phyloP scores from a whole-genome alignment of 192 early-diverging fungal species.

The Linnemannia elongata region DNA sequence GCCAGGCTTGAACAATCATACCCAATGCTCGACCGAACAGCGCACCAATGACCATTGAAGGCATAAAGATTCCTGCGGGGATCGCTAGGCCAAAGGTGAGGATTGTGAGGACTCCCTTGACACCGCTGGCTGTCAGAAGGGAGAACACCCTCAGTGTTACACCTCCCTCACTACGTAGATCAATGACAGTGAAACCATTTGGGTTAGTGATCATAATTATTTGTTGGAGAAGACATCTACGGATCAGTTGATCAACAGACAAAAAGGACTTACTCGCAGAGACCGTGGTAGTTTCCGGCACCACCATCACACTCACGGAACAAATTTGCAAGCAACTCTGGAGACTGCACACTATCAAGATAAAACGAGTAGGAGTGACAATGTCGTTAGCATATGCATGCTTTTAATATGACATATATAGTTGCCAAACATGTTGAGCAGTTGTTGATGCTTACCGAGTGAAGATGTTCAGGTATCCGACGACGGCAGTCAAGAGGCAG shows the following conservation, averaged over 20 bases:
- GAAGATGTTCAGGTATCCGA: slow-evolving; percentile 87
- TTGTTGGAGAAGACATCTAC: not conserved
- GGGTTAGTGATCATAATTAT: not conserved
- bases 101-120: slow-evolving; percentile 75
- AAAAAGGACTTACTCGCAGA: slow-evolving; percentile 65
- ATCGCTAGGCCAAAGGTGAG: slow-evolving; percentile 82
- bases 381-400: too few species aligned
- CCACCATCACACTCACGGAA: slow-evolving; percentile 88
- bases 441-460: slow-evolving; percentile 66
- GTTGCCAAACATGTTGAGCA: too few species aligned
- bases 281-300: slow-evolving; percentile 63
- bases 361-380: not conserved
- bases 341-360: slow-evolving; percentile 76
- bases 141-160: slow-evolving; percentile 61
- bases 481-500: slow-evolving; percentile 75
- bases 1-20: slow-evolving; percentile 84
- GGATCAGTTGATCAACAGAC: not conserved
- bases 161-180: slow-evolving; percentile 46
- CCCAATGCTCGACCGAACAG: slow-evolving; percentile 94
- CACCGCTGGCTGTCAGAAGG: slow-evolving; percentile 70
- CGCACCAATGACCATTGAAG: slow-evolving; percentile 91
- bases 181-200: not conserved
- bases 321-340: slow-evolving; percentile 88
- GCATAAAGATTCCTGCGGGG: slow-evolving; percentile 87
- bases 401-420: too few species aligned